Evolutionary conservation across 2,329 filamentous ascomycete species (phyloP).

Genomic region (Lasiodiplodia hormozganensis): DNA sequence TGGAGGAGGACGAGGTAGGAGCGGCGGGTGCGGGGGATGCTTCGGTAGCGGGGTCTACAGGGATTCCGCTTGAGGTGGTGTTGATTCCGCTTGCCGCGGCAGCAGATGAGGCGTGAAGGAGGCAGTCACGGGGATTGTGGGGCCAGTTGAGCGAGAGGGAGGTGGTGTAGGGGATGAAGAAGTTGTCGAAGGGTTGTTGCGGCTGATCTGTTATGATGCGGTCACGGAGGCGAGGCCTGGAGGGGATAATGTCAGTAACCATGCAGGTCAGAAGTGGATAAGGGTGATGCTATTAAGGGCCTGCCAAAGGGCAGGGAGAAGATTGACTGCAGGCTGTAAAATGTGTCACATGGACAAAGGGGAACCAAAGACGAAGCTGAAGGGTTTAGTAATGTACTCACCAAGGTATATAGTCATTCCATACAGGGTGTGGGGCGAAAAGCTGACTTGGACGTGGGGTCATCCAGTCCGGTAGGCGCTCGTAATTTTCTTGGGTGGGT

Average conservation of each 20-base stretch:
- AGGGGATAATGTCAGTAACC: conserved; percentile 8
- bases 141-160: conserved; percentile 84
- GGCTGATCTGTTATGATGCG: conserved; percentile 47
- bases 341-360: neutral
- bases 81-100: neutral
- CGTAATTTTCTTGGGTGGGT: conserved; percentile 79
- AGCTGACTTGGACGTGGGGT: conserved; percentile 72
- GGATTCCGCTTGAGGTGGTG: conserved; percentile 27
- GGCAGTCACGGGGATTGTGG: conserved; percentile 74
- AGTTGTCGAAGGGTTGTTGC: conserved; percentile 73
- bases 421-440: conserved; percentile 73
- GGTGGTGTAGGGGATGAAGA: conserved; percentile 81
- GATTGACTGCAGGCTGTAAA: neutral
- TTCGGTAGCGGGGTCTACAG: conserved; percentile 24
- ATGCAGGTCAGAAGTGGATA: neutral
- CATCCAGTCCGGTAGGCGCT: conserved; percentile 76
- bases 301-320: neutral
- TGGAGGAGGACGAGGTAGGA: neutral
- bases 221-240: conserved; percentile 73
- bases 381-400: conserved; percentile 34
- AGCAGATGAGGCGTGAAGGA: conserved; percentile 57
- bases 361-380: neutral
- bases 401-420: conserved; percentile 85
- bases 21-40: neutral
- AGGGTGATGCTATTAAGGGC: too few species aligned